Conservation (phyloP, 2,329 filamentous ascomycete species). For the Orbilia brochopaga region DNA sequence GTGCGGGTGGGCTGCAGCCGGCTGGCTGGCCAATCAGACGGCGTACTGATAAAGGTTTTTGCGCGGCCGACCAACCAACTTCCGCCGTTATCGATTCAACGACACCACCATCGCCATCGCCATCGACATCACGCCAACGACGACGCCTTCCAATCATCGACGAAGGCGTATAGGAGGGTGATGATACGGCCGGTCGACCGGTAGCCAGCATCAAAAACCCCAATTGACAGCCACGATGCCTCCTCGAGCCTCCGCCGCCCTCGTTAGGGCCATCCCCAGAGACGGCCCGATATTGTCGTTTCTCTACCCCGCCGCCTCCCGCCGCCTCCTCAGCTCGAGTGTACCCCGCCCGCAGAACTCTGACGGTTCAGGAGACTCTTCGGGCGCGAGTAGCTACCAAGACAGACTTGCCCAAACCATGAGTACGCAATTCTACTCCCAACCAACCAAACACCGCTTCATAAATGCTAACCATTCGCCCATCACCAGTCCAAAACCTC, state of each 20-base stretch:
- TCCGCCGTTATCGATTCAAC: constrained; percentile 4
- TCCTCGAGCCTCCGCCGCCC: constrained; percentile 25
- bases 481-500: constrained; percentile 15
- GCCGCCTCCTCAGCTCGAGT: constrained; percentile 29
- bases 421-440: constrained; percentile 3
- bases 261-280: constrained; percentile 24
- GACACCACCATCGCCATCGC: constrained; percentile 15
- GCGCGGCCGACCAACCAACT: constrained; percentile 34
- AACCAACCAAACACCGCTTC: background rate
- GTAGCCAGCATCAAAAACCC: constrained; percentile 3
- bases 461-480: background rate
- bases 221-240: constrained; percentile 31
- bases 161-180: background rate
- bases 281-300: constrained; percentile 36
- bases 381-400: too few relatives aligned
- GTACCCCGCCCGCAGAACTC: background rate
- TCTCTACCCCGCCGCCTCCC: constrained; percentile 35
- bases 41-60: constrained; percentile 50
- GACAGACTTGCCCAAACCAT: constrained; percentile 6
- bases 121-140: too few relatives aligned
- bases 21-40: constrained; percentile 35
- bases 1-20: constrained; percentile 11
- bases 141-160: background rate
- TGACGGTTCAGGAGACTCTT: background rate
- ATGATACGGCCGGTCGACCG: constrained; percentile 13